A percentile compares a stretch with the other conserved stretches of the same genome.
Conservation (phyloP, 139 green algal species). For the Marvania coccoides region DNA sequence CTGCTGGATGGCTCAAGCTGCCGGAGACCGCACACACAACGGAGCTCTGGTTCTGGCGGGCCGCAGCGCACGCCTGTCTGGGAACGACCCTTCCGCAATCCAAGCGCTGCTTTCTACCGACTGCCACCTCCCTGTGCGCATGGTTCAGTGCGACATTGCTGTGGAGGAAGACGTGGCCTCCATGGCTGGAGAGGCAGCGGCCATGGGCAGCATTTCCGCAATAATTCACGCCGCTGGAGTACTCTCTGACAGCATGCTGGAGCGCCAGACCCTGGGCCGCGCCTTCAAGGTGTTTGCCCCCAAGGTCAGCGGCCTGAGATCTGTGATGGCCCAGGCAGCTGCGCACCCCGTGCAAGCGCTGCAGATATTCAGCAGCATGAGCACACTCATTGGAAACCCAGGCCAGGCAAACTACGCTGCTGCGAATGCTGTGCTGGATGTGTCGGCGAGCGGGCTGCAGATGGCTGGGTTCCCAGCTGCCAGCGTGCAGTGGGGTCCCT, state of each 20-base stretch:
- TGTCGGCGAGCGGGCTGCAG: background rate
- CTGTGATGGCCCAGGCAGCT: background rate
- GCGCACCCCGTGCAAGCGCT: background rate
- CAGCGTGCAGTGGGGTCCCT: slow-evolving; percentile 37
- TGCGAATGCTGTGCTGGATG: slow-evolving; percentile 30
- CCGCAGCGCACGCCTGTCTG: no score
- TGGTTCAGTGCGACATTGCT: background rate
- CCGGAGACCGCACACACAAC: no score
- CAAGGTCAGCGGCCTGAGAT: slow-evolving; percentile 16
- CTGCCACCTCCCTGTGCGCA: no score
- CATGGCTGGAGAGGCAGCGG: no score
- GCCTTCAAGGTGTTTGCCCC: slow-evolving; percentile 17
- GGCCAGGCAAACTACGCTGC: slow-evolving; percentile 46
- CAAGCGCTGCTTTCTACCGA: no score
- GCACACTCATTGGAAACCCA: slow-evolving; percentile 15
- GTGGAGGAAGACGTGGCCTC: background rate
- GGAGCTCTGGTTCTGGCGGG: no score
- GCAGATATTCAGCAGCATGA: slow-evolving; percentile 25
- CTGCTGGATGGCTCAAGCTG: no score
- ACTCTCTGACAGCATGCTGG: slow-evolving; percentile 49
- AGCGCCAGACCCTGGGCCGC: slow-evolving; percentile 27
- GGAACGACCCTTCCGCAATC: no score
- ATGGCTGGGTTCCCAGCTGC: background rate
- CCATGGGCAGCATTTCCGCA: background rate
- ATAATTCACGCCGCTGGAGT: slow-evolving; percentile 58